Evolutionary conservation across 768 basidiomycete genomes (phyloP), one percentile per base, ranked within the genome.

Genomic region (Suillus luteus): DNA sequence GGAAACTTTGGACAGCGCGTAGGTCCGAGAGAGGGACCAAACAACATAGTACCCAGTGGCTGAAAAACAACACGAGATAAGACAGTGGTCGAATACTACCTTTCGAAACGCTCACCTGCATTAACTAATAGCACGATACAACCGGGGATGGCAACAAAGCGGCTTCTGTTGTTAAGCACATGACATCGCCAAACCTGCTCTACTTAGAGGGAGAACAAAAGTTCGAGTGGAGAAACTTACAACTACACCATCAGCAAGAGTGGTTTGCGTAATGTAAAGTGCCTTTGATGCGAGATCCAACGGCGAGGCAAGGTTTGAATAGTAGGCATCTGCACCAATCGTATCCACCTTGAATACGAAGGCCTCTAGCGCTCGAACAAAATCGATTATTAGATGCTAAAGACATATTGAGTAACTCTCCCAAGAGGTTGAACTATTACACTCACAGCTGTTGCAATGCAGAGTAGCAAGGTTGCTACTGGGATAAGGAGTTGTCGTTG

Each of bases 391-490:
- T 12, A 54, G 31, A 54, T 54, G 52, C 52, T 54, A 19, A 54
- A 11, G 11, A 33, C 19, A 2, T 54, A 19, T 35, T 33, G 19
- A 54, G 52, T 31, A 12, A 54, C 12, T n/a, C 11, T 11, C 11
- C 10, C 19, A 3, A n/a, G 19, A 35, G 31, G 31, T 33, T 54
- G n/a, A 5, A 33, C 12, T 12, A 54, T n/a, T 33, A 33, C 2
- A 54, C 52, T 54, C 52, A 54, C 52, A 33, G 31, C 52, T 54
- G 52, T 54, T 33, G 52, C 52, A 54, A 54, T 33, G 12, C 52
- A 54, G 33, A 54, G 52, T 6, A 54, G 11, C 5, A 54, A 33
- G 31, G 52, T 54, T n/a, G 52, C 52, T 2, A 54, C 31, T 2
- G 52, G 52, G 31, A 33, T 19, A n/a, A 54, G 52, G 19, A 54